phyloP scores from a whole-genome alignment of 345 rosid species.

The Pseudoturritis turrita region DNA sequence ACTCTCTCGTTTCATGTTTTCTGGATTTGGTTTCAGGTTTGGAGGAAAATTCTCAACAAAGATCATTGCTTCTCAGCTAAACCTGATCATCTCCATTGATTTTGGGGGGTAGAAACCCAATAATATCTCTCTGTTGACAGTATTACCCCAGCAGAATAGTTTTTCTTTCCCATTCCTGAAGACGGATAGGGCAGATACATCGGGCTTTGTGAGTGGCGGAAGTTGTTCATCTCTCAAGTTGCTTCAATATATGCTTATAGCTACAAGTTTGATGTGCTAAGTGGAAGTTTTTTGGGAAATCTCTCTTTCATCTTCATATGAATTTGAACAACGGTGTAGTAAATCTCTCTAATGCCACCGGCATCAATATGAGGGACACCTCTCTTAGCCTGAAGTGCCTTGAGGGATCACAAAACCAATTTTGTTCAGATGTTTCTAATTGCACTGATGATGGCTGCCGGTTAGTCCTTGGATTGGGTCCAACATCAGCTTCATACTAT shows the following conservation, averaged over 20 bases:
- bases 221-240: slow-evolving; percentile 19
- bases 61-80: neutral
- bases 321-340: slow-evolving; percentile 42
- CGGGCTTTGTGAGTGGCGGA: slow-evolving; percentile 85
- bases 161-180: slow-evolving; percentile 13
- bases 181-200: slow-evolving; percentile 79
- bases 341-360: slow-evolving; percentile 31
- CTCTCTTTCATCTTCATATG: slow-evolving; percentile 34
- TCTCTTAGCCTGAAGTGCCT: slow-evolving; percentile 56
- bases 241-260: slow-evolving; percentile 16
- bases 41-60: neutral
- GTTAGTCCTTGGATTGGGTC: slow-evolving; percentile 90
- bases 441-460: slow-evolving; percentile 68
- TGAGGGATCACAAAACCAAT: slow-evolving; percentile 26
- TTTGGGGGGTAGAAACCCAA: neutral
- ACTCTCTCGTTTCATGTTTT: slow-evolving; percentile 6
- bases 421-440: slow-evolving; percentile 34
- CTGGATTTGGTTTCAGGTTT: slow-evolving; percentile 8
- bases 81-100: neutral
- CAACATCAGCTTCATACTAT: slow-evolving; percentile 56
- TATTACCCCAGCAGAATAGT: neutral
- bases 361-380: slow-evolving; percentile 49
- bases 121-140: neutral
- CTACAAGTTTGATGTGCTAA: slow-evolving; percentile 27
- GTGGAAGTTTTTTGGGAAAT: neutral